A percentile compares a stretch with the other conserved stretches of the same genome.
Evolutionary conservation across 2,329 filamentous ascomycete species (phyloP).

Genomic region (Hirsutella minnesotensis): DNA sequence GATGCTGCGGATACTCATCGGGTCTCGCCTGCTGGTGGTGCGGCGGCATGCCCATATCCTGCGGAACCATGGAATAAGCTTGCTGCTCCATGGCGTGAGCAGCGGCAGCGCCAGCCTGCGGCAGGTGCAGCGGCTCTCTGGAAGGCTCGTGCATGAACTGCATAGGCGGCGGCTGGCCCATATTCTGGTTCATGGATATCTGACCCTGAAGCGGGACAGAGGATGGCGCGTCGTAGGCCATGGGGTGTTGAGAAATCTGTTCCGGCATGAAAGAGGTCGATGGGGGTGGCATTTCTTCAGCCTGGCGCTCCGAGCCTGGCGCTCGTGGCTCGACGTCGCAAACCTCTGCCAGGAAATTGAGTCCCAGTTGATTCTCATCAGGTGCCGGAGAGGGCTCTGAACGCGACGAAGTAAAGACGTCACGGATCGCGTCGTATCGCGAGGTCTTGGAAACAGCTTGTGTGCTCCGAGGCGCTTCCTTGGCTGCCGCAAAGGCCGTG

Average conservation of each 20-base stretch:
- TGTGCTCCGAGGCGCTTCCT: conserved; percentile 13
- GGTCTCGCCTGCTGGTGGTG: conserved; percentile 8
- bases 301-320: conserved; percentile 7
- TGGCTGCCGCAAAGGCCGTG: conserved; percentile 17
- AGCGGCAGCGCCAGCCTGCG: conserved; percentile 11
- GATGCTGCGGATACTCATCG: conserved; percentile 11
- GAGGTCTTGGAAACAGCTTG: conserved; percentile 17
- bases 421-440: conserved; percentile 26
- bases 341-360: conserved; percentile 22
- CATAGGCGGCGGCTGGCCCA: background rate
- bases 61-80: conserved; percentile 4
- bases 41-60: conserved; percentile 1
- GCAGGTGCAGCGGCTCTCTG: conserved; percentile 8
- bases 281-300: conserved; percentile 12
- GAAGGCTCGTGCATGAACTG: background rate
- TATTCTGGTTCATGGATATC: background rate
- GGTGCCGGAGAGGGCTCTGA: conserved; percentile 15
- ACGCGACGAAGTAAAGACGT: conserved; percentile 27
- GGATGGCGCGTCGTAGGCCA: background rate
- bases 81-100: conserved; percentile 6
- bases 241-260: background rate
- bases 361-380: conserved; percentile 13
- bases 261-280: conserved; percentile 2
- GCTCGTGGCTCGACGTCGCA: conserved; percentile 19
- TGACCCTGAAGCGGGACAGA: background rate